Evolutionary conservation across 805 yeast genomes (phyloP).

Genomic region (Aciculoconidium aculeatum): DNA sequence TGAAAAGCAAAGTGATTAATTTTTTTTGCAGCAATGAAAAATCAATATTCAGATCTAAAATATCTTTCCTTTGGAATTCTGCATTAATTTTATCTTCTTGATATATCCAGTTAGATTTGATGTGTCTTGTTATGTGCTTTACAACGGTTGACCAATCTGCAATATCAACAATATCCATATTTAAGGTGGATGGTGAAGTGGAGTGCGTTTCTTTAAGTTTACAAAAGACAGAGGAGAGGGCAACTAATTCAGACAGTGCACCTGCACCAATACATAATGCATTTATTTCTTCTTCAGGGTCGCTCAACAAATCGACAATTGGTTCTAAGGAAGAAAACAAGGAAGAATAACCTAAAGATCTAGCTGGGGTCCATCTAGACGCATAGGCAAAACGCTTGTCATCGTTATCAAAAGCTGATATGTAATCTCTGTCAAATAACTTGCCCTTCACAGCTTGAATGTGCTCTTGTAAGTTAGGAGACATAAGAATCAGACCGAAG

Average conservation of each 20-base stretch:
- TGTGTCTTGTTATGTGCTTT: conserved; percentile 34
- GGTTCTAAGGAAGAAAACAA: conserved; percentile 50
- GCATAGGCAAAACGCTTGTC: conserved; percentile 71
- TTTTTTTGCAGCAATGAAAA: conserved; percentile 22
- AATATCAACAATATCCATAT: conserved; percentile 60
- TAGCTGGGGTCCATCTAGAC: conserved; percentile 80
- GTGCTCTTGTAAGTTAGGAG: conserved; percentile 31
- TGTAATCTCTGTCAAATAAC: conserved; percentile 64
- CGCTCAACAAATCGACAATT: conserved; percentile 31
- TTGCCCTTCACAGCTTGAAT: conserved; percentile 69
- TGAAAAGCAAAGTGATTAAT: conserved; percentile 69
- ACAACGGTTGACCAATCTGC: conserved; percentile 70
- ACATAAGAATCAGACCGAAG: conserved; percentile 28
- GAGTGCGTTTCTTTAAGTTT: conserved; percentile 31
- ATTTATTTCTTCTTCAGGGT: conserved; percentile 23
- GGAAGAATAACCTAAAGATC: conserved; percentile 70
- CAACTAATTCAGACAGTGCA: conserved; percentile 78
- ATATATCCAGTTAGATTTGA: conserved; percentile 51
- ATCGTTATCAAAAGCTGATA: conserved; percentile 59
- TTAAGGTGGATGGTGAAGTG: conserved; percentile 27
- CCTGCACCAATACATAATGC: conserved; percentile 81
- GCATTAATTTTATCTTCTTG: conserved; percentile 22
- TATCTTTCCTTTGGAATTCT: conserved; percentile 25
- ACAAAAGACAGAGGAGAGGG: conserved; percentile 53
- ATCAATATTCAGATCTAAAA: conserved; percentile 16